Conservation (phyloP, 306 rosid genomes). For the Herpetospermum pedunculosum region DNA sequence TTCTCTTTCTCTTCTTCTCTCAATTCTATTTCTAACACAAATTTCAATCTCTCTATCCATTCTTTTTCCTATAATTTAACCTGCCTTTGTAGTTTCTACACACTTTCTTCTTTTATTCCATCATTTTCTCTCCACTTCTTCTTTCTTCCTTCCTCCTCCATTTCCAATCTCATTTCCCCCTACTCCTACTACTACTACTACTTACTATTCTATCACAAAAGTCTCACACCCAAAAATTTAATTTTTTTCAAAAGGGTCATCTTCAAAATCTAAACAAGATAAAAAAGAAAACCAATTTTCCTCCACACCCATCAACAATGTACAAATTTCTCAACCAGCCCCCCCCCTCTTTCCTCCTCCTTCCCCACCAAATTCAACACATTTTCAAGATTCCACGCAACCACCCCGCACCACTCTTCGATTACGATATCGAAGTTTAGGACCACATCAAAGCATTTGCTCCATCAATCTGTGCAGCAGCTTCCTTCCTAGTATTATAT, state of each 20-base stretch:
- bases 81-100: not conserved
- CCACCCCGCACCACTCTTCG: not conserved
- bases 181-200: not conserved
- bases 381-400: not conserved
- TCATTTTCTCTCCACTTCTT: not conserved
- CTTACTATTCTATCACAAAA: not conserved
- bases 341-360: too few species aligned
- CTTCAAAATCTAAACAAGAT: not conserved
- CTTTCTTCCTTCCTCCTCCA: not conserved
- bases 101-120: conserved; percentile 8
- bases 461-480: conserved; percentile 6
- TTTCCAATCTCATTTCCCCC: not conserved
- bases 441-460: not conserved
- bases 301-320: not conserved
- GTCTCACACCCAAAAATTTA: not conserved
- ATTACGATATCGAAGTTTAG: not conserved
- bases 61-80: not conserved
- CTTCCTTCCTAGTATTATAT: not conserved
- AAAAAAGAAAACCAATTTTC: not conserved
- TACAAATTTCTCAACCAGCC: not conserved
- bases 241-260: not conserved
- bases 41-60: not conserved
- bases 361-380: not conserved
- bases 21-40: not conserved
- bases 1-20: not conserved